phyloP scores from a whole-genome alignment of 176 grass and related monocot genomes.

The Metroxylon sagu region DNA sequence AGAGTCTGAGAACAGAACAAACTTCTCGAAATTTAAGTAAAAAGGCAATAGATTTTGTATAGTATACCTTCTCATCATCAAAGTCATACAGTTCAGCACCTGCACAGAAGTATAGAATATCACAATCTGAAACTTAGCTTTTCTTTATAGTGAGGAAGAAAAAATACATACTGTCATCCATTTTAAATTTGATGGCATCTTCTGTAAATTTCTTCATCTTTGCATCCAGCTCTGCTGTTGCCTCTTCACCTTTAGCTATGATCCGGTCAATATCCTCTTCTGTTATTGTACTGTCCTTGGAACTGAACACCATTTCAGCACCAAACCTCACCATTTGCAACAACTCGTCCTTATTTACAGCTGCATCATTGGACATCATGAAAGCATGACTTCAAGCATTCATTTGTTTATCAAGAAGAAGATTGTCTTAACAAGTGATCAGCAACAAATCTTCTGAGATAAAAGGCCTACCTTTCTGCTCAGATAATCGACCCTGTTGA shows the following conservation, averaged over 20 bases:
- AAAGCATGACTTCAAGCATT: too few relatives aligned
- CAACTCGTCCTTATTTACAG: slow-evolving; percentile 97
- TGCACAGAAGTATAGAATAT: slow-evolving; percentile 22
- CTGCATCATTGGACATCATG: slow-evolving; percentile 27
- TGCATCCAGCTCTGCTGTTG: slow-evolving; percentile 88
- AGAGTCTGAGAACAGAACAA: too few relatives aligned
- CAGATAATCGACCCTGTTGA: slow-evolving; percentile 90
- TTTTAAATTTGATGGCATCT: slow-evolving; percentile 99
- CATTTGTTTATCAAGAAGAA: too few relatives aligned
- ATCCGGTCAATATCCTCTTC: slow-evolving; percentile 96
- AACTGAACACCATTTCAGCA: slow-evolving; percentile 99
- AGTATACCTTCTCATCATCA: slow-evolving; percentile 91
- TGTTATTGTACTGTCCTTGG: slow-evolving; percentile 94
- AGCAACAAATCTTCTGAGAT: too few relatives aligned
- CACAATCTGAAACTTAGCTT: too few relatives aligned
- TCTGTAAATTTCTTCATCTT: slow-evolving; percentile 99
- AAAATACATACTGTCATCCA: slow-evolving; percentile 80
- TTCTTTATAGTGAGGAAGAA: not conserved
- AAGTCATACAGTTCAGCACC: slow-evolving; percentile 98
- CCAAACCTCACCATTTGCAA: slow-evolving; percentile 99
- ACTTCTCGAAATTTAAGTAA: not conserved
- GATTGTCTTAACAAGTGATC: too few relatives aligned
- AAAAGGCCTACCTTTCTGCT: slow-evolving; percentile 63
- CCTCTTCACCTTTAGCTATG: slow-evolving; percentile 96
- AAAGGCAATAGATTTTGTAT: not conserved